Conservation (phyloP, 352 stramenopile species). For the Phytophthora macrochlamydospora region DNA sequence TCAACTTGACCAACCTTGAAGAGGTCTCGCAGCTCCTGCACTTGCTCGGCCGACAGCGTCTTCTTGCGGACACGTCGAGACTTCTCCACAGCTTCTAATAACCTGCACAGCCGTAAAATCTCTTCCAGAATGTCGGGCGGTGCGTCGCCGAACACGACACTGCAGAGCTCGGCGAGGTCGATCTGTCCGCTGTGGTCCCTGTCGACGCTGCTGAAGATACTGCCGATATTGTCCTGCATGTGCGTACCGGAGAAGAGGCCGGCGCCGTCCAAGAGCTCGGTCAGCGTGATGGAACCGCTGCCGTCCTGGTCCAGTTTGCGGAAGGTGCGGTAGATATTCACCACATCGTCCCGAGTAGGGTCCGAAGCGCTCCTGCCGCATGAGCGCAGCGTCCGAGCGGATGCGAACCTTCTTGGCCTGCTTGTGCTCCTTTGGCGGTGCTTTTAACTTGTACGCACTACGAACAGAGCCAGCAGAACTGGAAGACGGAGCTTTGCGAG, state of each 20-base stretch:
- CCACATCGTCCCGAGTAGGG: slow-evolving; percentile 68
- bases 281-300: slow-evolving; percentile 69
- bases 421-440: slow-evolving; percentile 27
- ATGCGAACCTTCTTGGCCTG: slow-evolving; percentile 69
- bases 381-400: slow-evolving; percentile 60
- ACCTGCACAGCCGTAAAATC: slow-evolving; percentile 56
- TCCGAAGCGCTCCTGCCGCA: slow-evolving; percentile 70
- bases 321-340: slow-evolving; percentile 80
- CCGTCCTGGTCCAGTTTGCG: slow-evolving; percentile 70
- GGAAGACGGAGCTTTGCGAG: slow-evolving; percentile 20
- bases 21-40: slow-evolving; percentile 65
- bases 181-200: slow-evolving; percentile 77
- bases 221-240: slow-evolving; percentile 71
- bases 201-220: slow-evolving; percentile 83
- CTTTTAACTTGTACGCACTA: neutral
- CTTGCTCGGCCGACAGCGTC: slow-evolving; percentile 54
- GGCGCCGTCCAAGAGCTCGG: slow-evolving; percentile 62
- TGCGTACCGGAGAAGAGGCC: slow-evolving; percentile 65
- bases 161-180: slow-evolving; percentile 66
- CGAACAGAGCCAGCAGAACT: slow-evolving; percentile 27
- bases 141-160: slow-evolving; percentile 64
- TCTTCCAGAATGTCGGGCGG: slow-evolving; percentile 46
- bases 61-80: slow-evolving; percentile 57
- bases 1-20: slow-evolving; percentile 50
- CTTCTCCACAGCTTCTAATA: slow-evolving; percentile 61